These are phyloP conservation scores for Tylopilus orsonianus DNA, from an alignment of 1,284 basidiomycete genomes.

Conservation along the genomic window DNA sequence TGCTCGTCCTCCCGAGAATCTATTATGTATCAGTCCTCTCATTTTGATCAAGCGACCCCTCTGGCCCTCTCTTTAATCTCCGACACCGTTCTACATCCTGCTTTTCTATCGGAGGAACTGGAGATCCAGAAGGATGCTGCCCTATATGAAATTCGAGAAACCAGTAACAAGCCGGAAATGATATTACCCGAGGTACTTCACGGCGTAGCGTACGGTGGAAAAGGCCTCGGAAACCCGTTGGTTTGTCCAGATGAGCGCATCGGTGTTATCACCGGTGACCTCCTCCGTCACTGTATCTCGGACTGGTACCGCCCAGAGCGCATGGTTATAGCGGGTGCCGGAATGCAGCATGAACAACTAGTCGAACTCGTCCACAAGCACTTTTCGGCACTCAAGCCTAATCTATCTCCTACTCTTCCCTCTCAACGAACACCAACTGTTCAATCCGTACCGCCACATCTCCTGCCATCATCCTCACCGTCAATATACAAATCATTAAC, in stretches of 20 bases:
- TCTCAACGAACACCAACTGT: constrained; percentile 35
- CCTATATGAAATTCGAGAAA: constrained; percentile 90
- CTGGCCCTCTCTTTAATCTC: constrained; percentile 86
- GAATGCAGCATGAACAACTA: constrained; percentile 87
- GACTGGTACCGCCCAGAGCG: constrained; percentile 92
- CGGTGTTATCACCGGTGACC: constrained; percentile 62
- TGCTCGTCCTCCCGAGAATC: constrained; percentile 91
- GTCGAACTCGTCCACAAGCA: constrained; percentile 83
- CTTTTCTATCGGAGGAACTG: constrained; percentile 79
- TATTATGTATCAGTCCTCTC: constrained; percentile 98
- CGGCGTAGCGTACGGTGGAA: constrained; percentile 77
- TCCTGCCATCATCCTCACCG: constrained; percentile 53
- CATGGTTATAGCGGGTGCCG: constrained; percentile 93
- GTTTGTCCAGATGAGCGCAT: constrained; percentile 88
- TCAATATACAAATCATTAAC: constrained; percentile 68
- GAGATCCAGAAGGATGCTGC: constrained; percentile 85
- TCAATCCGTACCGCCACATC: constrained; percentile 47
- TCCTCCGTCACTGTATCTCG: constrained; percentile 68
- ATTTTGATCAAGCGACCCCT: constrained; percentile 84
- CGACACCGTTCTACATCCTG: constrained; percentile 85
- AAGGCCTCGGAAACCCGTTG: constrained; percentile 86
- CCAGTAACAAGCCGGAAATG: constrained; percentile 89
- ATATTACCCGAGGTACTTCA: constrained; percentile 94
- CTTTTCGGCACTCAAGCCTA: constrained; percentile 72
- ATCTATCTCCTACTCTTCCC: constrained; percentile 33